Conservation (phyloP, 2,329 filamentous ascomycete genomes). For the Arthroderma sp. region DNA sequence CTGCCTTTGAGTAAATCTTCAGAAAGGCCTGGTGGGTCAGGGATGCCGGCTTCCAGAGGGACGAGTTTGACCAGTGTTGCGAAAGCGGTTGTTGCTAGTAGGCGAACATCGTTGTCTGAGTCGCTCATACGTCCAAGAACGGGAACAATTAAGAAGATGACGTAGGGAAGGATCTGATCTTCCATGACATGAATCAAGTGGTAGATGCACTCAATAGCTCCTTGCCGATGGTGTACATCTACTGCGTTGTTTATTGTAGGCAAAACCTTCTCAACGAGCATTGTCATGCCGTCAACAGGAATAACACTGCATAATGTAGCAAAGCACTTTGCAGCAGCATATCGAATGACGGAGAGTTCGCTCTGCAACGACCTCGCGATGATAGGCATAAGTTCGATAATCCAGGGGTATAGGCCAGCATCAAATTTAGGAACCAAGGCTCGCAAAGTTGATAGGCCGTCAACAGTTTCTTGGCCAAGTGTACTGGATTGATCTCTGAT, state of each 20-base stretch:
- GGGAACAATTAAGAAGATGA: slow-evolving; percentile 96
- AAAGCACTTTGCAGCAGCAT: slow-evolving; percentile 93
- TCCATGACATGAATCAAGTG: slow-evolving; percentile 98
- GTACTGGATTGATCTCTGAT: slow-evolving; percentile 61
- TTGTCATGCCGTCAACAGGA: slow-evolving; percentile 88
- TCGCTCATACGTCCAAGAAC: slow-evolving; percentile 97
- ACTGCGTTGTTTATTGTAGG: slow-evolving; percentile 84
- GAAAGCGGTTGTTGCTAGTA: slow-evolving; percentile 93
- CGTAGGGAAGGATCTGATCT: slow-evolving; percentile 86
- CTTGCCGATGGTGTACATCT: slow-evolving; percentile 80
- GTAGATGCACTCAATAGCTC: slow-evolving; percentile 88
- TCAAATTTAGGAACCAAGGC: slow-evolving; percentile 88
- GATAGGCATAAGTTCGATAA: slow-evolving; percentile 70
- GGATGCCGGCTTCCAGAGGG: slow-evolving; percentile 90
- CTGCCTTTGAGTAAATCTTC: slow-evolving; percentile 77
- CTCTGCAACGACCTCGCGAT: slow-evolving; percentile 82
- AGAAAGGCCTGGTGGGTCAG: slow-evolving; percentile 86
- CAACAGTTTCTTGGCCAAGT: slow-evolving; percentile 83
- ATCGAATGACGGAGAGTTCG: slow-evolving; percentile 79
- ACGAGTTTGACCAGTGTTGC: slow-evolving; percentile 95
- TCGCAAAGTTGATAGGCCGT: slow-evolving; percentile 83
- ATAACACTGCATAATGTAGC: slow-evolving; percentile 97
- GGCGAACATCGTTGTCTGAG: slow-evolving; percentile 85
- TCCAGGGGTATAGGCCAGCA: slow-evolving; percentile 59
- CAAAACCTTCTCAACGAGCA: slow-evolving; percentile 81